Evolutionary conservation across 169 alveolate species (phyloP).

Genomic region (Cryptosporidium bovis): DNA sequence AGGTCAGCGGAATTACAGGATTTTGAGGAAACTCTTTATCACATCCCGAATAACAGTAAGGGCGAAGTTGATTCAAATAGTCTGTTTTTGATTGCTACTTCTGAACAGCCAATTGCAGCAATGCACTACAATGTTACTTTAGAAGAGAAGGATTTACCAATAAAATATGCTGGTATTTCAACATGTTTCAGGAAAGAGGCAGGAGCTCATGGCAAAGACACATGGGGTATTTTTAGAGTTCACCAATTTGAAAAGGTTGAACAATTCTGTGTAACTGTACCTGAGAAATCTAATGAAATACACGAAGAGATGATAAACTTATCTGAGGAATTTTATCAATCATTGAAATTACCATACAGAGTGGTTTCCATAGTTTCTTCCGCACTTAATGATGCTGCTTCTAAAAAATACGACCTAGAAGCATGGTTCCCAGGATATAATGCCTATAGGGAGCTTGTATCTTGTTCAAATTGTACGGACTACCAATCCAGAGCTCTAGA

Average conservation of each 20-base stretch:
- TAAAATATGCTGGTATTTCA: constrained; percentile 96
- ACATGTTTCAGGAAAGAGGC: constrained; percentile 99
- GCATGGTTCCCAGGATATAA: constrained; percentile 99
- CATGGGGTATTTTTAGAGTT: constrained; percentile 98
- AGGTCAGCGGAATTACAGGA: constrained; percentile 97
- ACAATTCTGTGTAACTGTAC: constrained; percentile 94
- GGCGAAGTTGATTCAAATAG: constrained; percentile 78
- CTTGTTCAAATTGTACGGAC: constrained; percentile 99
- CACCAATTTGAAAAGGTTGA: constrained; percentile 99
- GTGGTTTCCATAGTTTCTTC: constrained; percentile 98
- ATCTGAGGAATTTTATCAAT: constrained; percentile 96
- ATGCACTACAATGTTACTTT: constrained; percentile 89
- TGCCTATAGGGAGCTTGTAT: constrained; percentile 96
- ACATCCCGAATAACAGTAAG: constrained; percentile 76
- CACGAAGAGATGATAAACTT: constrained; percentile 94
- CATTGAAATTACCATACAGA: constrained; percentile 95
- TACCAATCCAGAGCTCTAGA: constrained; percentile 94
- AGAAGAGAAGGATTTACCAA: constrained; percentile 87
- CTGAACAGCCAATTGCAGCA: constrained; percentile 99
- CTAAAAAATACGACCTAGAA: constrained; percentile 98
- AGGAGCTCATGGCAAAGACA: constrained; percentile 99
- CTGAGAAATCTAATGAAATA: constrained; percentile 89
- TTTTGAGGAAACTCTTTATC: constrained; percentile 96
- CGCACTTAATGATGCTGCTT: constrained; percentile 99
- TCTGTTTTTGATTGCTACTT: constrained; percentile 97